Percentiles rank a stretch among this genome's conserved stretches.
Conservation (phyloP, 495 filamentous ascomycete genomes). For the Aspergillus nanangensis region DNA sequence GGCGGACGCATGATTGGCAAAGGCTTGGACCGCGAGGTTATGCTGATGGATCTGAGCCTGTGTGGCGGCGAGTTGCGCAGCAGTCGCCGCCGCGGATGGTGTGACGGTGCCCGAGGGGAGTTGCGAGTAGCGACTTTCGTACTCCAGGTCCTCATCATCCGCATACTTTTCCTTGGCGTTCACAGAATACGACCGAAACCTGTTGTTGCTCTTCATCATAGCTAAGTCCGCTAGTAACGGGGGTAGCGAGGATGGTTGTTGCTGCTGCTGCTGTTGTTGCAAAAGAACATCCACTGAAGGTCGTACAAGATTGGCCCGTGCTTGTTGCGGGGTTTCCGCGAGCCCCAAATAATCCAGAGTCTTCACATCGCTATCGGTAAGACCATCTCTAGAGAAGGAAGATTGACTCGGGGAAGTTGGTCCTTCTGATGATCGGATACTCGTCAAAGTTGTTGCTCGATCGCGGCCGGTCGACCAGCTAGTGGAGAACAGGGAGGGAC, state of each 20-base stretch:
- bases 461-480: constrained; percentile 75
- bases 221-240: constrained; percentile 77
- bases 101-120: constrained; percentile 67
- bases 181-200: constrained; percentile 94
- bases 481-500: constrained; percentile 82
- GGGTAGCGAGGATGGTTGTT: constrained; percentile 51
- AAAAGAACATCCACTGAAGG: constrained; percentile 40
- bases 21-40: constrained; percentile 89
- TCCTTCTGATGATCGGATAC: constrained; percentile 83
- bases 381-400: constrained; percentile 84
- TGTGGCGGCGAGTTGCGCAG: constrained; percentile 70
- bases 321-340: constrained; percentile 86
- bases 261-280: constrained; percentile 53
- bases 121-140: constrained; percentile 51
- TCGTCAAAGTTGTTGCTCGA: constrained; percentile 76
- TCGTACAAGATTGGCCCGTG: constrained; percentile 64
- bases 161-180: constrained; percentile 98
- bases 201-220: constrained; percentile 73
- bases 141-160: constrained; percentile 84
- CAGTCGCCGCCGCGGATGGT: constrained; percentile 62
- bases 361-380: constrained; percentile 81
- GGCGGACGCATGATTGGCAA: constrained; percentile 73
- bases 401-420: constrained; percentile 86
- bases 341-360: constrained; percentile 95
- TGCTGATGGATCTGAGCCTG: constrained; percentile 91